phyloP scores from a whole-genome alignment of 2,329 filamentous ascomycete genomes.

The Bimuria novae-zelandiae region DNA sequence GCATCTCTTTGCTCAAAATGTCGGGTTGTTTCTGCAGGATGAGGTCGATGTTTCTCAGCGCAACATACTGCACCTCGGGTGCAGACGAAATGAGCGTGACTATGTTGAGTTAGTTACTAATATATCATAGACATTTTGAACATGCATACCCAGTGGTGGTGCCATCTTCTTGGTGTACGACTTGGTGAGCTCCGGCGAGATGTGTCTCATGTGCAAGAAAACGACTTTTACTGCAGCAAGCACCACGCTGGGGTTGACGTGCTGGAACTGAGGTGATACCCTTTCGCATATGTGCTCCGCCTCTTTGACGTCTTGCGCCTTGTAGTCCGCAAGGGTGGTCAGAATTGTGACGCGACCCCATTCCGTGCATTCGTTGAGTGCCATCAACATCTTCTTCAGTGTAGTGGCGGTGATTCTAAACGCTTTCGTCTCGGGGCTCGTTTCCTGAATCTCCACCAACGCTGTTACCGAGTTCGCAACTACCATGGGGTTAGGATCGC shows the following conservation, averaged over 20 bases:
- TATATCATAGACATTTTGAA: background rate
- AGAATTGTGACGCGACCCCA: slow-evolving; percentile 97
- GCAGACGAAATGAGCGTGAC: slow-evolving; percentile 95
- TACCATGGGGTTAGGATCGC: slow-evolving; percentile 98
- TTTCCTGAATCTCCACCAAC: slow-evolving; percentile 86
- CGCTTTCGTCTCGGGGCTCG: slow-evolving; percentile 87
- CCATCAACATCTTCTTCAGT: slow-evolving; percentile 94
- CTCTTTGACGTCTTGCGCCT: slow-evolving; percentile 86
- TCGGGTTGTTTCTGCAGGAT: slow-evolving; percentile 94
- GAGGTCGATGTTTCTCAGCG: slow-evolving; percentile 92
- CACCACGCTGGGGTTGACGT: slow-evolving; percentile 96
- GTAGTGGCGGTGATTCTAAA: slow-evolving; percentile 80
- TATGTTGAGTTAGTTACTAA: slow-evolving; percentile 46
- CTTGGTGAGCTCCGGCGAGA: slow-evolving; percentile 76
- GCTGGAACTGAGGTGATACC: slow-evolving; percentile 95
- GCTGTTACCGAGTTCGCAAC: slow-evolving; percentile 97
- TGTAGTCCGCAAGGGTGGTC: slow-evolving; percentile 86
- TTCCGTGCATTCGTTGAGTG: slow-evolving; percentile 96
- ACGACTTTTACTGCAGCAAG: slow-evolving; percentile 97
- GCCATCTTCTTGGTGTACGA: slow-evolving; percentile 99
- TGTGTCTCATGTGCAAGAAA: slow-evolving; percentile 90
- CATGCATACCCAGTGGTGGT: slow-evolving; percentile 77
- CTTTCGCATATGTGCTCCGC: slow-evolving; percentile 97
- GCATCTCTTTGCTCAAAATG: slow-evolving; percentile 94
- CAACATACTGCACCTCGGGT: slow-evolving; percentile 97